Percentiles rank a stretch among this genome's conserved stretches.
Evolutionary conservation across 164 flowering plant genomes (phyloP).

Genomic region (Sextonia rubra): DNA sequence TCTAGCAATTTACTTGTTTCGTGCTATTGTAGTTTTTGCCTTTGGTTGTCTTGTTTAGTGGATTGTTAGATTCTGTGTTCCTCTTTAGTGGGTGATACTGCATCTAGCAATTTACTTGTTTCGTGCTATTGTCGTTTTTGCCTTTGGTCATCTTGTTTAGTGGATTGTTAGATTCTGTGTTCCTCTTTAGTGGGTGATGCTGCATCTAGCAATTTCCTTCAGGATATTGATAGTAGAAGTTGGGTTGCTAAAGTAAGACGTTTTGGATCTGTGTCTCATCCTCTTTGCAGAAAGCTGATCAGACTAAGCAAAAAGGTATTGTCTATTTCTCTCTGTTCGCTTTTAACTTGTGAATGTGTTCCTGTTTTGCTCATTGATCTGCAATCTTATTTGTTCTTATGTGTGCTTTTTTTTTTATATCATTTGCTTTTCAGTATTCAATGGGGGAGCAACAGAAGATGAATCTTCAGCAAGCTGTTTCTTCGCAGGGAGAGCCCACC

Average conservation of each 20-base stretch:
- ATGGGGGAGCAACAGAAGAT: background rate
- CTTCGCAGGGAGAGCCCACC: too few relatives aligned
- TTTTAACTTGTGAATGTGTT: background rate
- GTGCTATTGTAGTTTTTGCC: background rate
- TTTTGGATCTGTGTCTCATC: conserved; percentile 5
- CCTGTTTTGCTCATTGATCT: background rate
- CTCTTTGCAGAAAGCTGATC: conserved; percentile 25
- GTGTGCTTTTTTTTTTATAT: background rate
- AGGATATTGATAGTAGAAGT: background rate
- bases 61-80: conserved; percentile 10
- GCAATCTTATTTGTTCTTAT: background rate
- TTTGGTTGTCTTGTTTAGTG: conserved; percentile 9
- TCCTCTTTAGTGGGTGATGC: background rate
- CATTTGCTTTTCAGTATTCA: conserved; percentile 8
- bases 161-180: conserved; percentile 10
- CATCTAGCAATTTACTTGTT: background rate
- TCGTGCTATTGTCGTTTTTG: conserved; percentile 1
- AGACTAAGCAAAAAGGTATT: conserved; percentile 27
- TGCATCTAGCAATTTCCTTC: background rate
- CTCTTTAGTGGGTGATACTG: background rate
- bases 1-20: background rate
- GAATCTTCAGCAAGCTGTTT: conserved; percentile 8
- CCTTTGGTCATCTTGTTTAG: conserved; percentile 10
- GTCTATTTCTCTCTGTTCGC: background rate
- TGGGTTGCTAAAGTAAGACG: background rate